Base-by-base conservation (phyloP, 2,329 filamentous ascomycete genomes). In the Tolypocladium album region DNA sequence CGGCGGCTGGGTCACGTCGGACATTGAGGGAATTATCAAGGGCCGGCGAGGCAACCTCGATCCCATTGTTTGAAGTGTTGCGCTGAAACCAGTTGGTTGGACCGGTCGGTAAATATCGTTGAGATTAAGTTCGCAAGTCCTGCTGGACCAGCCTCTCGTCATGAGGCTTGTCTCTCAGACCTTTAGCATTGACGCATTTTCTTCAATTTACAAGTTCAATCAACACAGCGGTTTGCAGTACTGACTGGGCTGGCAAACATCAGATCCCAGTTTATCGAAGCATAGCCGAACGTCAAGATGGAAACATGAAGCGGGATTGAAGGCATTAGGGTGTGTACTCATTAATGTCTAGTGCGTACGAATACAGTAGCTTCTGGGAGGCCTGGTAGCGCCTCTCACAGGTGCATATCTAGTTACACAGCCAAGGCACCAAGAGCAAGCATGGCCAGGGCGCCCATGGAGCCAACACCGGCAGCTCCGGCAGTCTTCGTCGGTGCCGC, bases 1-100 rank as follows among this genome's bases (percentile, higher is more conserved):
- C 70, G 84, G 84, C 31, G 84, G 84, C 2, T 87, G 84, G 83
- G 80, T 83, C 62, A 86, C 82, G 56, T 79, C 77, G 62, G 83
- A 87, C 60, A 77, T 86, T 62, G 79, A 81, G 64, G 80, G 82
- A 38, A 76, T 78, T 55, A 72, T 78, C 61, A 78, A 79, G 69
- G 76, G 74, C 15, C 68, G 67, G 53, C 69, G 71, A 59, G 76
- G 76, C 6, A 77, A 76, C 52, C 68, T 68, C 55, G 72, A 78
- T 58, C 75, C 74, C 12, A 65, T 71, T 17, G 61, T 75, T 58
- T 70, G 59, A 65, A 5, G 43, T 20, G 31, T 7, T 13, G 47
- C 6, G 47, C 12, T 34, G 24, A 15, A 3, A 24, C 1, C 2
- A 1, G 1, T 38, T 4, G 36, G 2, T 38, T 13, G 36, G 2